Evolutionary conservation across 1,139 yeast genomes (phyloP), one percentile per base, ranked within the genome.

Genomic region (Candida sp.): DNA sequence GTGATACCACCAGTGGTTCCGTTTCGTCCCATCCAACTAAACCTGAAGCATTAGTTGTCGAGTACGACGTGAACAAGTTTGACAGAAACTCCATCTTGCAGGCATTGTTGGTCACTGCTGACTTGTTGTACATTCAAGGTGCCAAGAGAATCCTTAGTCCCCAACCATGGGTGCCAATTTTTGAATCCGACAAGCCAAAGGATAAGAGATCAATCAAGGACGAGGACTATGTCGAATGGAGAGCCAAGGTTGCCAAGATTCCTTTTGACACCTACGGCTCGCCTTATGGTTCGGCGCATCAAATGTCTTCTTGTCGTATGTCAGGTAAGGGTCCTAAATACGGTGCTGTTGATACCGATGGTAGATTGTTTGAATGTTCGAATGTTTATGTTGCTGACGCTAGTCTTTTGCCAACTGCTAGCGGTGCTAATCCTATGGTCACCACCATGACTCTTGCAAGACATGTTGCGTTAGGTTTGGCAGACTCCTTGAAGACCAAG

Each of bases 261-360:
- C 68, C 68, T 7, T 61, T 77, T 44, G 67, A 63, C 26, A 46
- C 59, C 3, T 73, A 64, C 49, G 74, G 73, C 3, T 59, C 73
- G 3, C 55, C 69, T 3, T 67, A 72, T 52, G 88, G 87, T 3
- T 72, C 81, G 3, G 88, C 88, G 5, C 88, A 83, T 63, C 88
- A 84, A 63, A 83, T 84, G 87, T 73, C 83, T 49, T 63, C 80
- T 2, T 82, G 87, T 61, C 73, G 87, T 54, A 81, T 83, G 71
- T 69, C 79, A 4, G 83, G 84, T 17, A 71, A 72, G 56, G 79
- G 80, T 7, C 80, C 86, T 7, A 54, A 58, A 8, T 60, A 73
- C 52, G 83, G 84, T 5, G 86, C 86, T 5, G 74, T 78, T 48
- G 84, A 81, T 54, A 62, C 61, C 28, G 69, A 66, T 26, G 88